Evolutionary conservation across 129 eudicot species (phyloP).

Genomic region (Kitagawia praeruptora): DNA sequence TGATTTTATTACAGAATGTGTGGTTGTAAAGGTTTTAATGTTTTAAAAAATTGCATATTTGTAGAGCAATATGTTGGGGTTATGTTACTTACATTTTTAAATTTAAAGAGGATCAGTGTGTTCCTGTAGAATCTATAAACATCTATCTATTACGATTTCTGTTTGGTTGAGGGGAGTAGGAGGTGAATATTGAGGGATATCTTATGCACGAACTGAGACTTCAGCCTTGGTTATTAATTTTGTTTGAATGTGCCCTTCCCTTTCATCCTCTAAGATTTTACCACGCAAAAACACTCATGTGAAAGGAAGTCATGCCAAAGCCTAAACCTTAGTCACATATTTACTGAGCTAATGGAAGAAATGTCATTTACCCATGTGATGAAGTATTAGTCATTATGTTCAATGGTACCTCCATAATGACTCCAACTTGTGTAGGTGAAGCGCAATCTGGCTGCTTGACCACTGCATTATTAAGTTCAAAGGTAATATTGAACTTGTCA

Average conservation of each 20-base stretch:
- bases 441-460: slow-evolving; percentile 56
- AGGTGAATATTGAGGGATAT: background rate
- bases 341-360: background rate
- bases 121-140: background rate
- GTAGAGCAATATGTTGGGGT: background rate
- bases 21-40: background rate
- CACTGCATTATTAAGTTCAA: slow-evolving; percentile 63
- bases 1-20: background rate
- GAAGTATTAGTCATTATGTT: background rate
- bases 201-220: background rate
- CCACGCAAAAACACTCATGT: background rate
- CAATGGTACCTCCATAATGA: slow-evolving; percentile 1
- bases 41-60: background rate
- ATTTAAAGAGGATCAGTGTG: background rate
- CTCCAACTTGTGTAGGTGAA: slow-evolving; percentile 40
- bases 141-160: no score
- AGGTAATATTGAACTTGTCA: slow-evolving; percentile 30
- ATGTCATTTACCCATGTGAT: background rate
- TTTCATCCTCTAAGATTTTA: background rate
- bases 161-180: background rate
- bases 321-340: background rate
- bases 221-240: background rate
- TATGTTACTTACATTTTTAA: background rate
- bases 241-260: background rate
- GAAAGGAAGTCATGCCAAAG: background rate